Conservation (phyloP, 2,329 filamentous ascomycete genomes). For the Blastomyces silverae region DNA sequence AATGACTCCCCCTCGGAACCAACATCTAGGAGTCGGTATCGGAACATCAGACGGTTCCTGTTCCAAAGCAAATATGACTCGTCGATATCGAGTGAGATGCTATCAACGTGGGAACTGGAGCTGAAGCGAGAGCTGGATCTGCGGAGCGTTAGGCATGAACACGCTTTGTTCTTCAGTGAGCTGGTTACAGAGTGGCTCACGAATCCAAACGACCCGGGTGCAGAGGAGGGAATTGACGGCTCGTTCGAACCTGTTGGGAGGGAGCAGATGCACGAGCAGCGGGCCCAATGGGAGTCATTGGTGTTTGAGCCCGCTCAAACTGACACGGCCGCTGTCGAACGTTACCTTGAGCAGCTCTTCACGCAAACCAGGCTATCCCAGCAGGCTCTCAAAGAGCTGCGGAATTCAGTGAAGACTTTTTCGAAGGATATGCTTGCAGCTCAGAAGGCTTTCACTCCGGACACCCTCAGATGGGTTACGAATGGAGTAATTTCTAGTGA, state of each 20-base stretch:
- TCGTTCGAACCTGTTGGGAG: conserved; percentile 47
- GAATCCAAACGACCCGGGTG: conserved; percentile 26
- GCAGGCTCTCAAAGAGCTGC: conserved; percentile 41
- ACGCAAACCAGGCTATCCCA: conserved; percentile 35
- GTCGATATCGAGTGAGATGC: conserved; percentile 44
- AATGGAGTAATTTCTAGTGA: conserved; percentile 46
- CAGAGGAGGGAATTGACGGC: conserved; percentile 28
- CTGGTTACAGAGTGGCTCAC: conserved; percentile 52
- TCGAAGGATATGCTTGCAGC: conserved; percentile 28
- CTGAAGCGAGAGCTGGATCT: conserved; percentile 45
- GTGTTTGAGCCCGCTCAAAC: conserved; percentile 49
- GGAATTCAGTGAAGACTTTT: conserved; percentile 36
- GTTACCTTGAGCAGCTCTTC: conserved; percentile 51
- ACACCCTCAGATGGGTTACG: conserved; percentile 43
- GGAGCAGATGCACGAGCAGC: conserved; percentile 49
- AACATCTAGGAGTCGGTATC: conserved; percentile 28
- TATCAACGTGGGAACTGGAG: conserved; percentile 44
- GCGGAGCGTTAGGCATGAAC: conserved; percentile 50
- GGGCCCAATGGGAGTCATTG: conserved; percentile 49
- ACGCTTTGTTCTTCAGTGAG: conserved; percentile 51
- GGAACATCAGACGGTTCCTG: conserved; percentile 48
- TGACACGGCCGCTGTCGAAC: conserved; percentile 42
- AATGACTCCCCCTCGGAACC: conserved; percentile 24
- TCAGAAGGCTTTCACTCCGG: conserved; percentile 37
- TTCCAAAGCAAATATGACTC: conserved; percentile 50